phyloP scores from a whole-genome alignment of 2,329 filamentous ascomycete genomes.

The Lithohypha guttulata region DNA sequence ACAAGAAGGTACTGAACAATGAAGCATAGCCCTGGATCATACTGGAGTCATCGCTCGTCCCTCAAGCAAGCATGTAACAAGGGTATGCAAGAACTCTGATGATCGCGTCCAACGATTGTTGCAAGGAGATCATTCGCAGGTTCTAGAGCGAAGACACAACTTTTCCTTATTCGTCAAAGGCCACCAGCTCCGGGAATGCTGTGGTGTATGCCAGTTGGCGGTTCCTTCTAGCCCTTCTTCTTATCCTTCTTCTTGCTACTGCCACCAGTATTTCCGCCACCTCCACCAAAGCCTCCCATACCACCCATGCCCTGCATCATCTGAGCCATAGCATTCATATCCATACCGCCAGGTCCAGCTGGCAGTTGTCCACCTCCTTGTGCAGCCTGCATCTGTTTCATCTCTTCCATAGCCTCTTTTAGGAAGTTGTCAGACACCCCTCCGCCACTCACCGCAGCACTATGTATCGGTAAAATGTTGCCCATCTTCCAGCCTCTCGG shows the following conservation, averaged over 20 bases:
- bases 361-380: constrained; percentile 26
- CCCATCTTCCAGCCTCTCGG: constrained; percentile 89
- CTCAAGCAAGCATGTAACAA: no score
- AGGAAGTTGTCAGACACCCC: constrained; percentile 91
- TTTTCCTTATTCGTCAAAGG: no score
- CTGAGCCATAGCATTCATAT: constrained; percentile 19
- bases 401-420: constrained; percentile 94
- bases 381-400: constrained; percentile 45
- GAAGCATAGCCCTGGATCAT: no score
- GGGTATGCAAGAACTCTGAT: no score
- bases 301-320: constrained; percentile 21
- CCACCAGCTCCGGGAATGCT: no score
- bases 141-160: no score
- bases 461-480: constrained; percentile 73
- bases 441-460: constrained; percentile 79
- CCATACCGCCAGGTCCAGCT: constrained; percentile 28
- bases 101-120: no score
- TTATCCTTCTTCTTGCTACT: constrained; percentile 19
- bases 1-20: no score
- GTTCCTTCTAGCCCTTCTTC: constrained; percentile 15
- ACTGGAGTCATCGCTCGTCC: no score
- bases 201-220: no score
- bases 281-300: constrained; percentile 16
- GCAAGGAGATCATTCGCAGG: no score
- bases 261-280: constrained; percentile 12